These are phyloP conservation scores for Ustilago crameri DNA, from an alignment of 1,284 basidiomycete genomes.

Conservation along the genomic window DNA sequence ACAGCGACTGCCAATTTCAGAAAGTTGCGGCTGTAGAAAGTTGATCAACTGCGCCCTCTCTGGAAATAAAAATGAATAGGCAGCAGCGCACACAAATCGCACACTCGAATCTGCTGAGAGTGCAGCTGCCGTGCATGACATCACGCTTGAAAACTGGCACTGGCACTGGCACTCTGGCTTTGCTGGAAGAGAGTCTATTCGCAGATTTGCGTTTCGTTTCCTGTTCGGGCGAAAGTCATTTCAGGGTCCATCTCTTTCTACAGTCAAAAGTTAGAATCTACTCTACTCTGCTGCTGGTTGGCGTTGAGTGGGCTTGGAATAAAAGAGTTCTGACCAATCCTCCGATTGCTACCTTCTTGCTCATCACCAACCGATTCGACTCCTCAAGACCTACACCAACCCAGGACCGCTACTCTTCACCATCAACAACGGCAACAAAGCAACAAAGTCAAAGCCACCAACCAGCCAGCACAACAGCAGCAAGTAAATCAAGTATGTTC, in stretches of 20 bases:
- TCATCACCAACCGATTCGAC: background rate
- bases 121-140: conserved; percentile 32
- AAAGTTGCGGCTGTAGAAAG: conserved; percentile 15
- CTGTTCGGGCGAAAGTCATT: conserved; percentile 11
- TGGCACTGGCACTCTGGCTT: background rate
- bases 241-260: conserved; percentile 27
- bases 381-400: conserved; percentile 2
- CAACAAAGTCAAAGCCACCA: background rate
- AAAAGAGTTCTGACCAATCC: background rate
- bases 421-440: background rate
- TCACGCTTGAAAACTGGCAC: conserved; percentile 10
- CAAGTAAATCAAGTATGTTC: conserved; percentile 50
- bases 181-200: conserved; percentile 22
- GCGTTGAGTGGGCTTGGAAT: background rate
- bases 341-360: background rate
- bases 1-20: conserved; percentile 6
- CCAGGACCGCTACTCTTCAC: background rate
- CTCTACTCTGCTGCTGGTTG: too few species aligned
- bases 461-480: background rate
- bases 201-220: conserved; percentile 17
- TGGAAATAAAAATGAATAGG: conserved; percentile 13
- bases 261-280: conserved; percentile 28
- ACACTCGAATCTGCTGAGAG: background rate
- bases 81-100: too few species aligned
- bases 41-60: conserved; percentile 28